Conservation (phyloP, 2,329 filamentous ascomycete species). For the Colletotrichum eleusines region DNA sequence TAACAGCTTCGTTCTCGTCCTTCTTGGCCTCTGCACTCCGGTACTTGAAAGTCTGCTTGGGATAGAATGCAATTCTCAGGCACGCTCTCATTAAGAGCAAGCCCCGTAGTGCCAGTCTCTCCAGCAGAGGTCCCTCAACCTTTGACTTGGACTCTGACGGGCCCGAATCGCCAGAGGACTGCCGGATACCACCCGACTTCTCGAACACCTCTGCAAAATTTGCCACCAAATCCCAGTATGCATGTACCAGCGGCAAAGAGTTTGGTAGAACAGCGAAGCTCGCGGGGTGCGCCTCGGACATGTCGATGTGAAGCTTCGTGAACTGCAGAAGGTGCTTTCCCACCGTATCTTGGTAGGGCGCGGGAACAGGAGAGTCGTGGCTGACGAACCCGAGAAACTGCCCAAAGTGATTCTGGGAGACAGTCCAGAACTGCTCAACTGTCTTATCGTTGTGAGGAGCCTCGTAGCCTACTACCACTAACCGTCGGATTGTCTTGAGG, state of each 20-base stretch:
- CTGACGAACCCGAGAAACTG: conserved; percentile 76
- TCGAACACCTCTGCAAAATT: conserved; percentile 82
- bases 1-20: conserved; percentile 78
- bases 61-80: conserved; percentile 85
- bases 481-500: conserved; percentile 82
- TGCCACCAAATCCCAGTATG: conserved; percentile 87
- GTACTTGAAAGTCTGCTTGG: conserved; percentile 86
- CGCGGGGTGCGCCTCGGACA: conserved; percentile 82
- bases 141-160: conserved; percentile 59
- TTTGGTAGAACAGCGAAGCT: conserved; percentile 87
- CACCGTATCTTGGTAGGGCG: conserved; percentile 70
- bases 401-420: conserved; percentile 83
- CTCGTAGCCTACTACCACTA: conserved; percentile 86
- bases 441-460: conserved; percentile 82
- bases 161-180: conserved; percentile 52
- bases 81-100: conserved; percentile 86
- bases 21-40: conserved; percentile 79
- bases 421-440: conserved; percentile 83
- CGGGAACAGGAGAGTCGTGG: conserved; percentile 65
- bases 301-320: conserved; percentile 89
- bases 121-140: conserved; percentile 73
- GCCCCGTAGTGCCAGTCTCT: conserved; percentile 86
- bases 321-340: conserved; percentile 91
- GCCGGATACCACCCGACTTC: conserved; percentile 68
- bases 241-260: conserved; percentile 79